Conservation (phyloP, 257 asterid genomes). For the Jacaranda copaia region DNA sequence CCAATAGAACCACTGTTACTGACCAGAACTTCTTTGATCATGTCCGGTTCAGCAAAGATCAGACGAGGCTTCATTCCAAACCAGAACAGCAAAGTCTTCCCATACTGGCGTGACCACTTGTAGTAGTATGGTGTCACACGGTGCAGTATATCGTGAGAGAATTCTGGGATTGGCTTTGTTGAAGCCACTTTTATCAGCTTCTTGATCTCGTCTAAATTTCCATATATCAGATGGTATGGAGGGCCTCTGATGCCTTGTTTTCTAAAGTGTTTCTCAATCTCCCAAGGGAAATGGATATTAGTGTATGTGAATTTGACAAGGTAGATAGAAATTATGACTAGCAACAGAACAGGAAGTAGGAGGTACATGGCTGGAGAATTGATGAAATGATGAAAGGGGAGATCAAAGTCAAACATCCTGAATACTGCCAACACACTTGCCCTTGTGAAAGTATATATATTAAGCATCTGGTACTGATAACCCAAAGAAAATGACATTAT, state of each 20-base stretch:
- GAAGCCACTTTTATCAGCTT: slow-evolving; percentile 50
- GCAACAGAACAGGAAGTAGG: slow-evolving; percentile 16
- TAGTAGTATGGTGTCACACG: slow-evolving; percentile 54
- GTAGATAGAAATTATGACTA: slow-evolving; percentile 8
- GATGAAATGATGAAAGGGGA: not conserved
- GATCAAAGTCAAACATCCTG: not conserved
- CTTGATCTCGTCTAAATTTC: slow-evolving; percentile 43
- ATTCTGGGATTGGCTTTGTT: slow-evolving; percentile 35
- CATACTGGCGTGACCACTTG: slow-evolving; percentile 54
- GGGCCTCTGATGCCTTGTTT: slow-evolving; percentile 57
- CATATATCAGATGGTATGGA: slow-evolving; percentile 44
- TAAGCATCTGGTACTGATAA: not conserved
- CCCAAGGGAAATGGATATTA: slow-evolving; percentile 44
- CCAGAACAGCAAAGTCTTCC: slow-evolving; percentile 55
- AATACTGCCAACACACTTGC: not conserved
- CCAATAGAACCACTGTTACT: slow-evolving; percentile 35
- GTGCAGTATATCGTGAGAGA: slow-evolving; percentile 45
- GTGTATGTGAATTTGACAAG: slow-evolving; percentile 32
- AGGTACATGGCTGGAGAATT: slow-evolving; percentile 10
- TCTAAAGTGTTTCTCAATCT: slow-evolving; percentile 43
- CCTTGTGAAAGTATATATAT: not conserved
- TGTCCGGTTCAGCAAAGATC: slow-evolving; percentile 47
- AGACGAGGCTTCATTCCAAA: slow-evolving; percentile 56
- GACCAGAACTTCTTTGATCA: slow-evolving; percentile 48
- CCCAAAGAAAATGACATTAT: not conserved